These are phyloP conservation scores for Protoeuglena noctilucae DNA, from an alignment of 139 green algal species.

Conservation along the genomic window DNA sequence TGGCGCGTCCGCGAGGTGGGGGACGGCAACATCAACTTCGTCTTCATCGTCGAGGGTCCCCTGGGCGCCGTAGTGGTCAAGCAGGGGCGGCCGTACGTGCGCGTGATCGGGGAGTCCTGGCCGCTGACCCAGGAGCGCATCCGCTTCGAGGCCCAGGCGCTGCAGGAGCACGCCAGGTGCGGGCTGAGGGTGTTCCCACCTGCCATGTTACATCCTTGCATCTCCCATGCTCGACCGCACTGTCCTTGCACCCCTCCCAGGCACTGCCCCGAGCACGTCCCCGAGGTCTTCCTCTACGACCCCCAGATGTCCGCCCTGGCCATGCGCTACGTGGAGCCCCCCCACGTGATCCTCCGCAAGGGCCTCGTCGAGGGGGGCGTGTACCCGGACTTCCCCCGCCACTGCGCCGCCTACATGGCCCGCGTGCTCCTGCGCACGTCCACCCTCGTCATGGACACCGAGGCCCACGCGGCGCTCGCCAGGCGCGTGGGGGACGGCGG, in stretches of 20 bases:
- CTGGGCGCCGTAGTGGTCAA: slow-evolving; percentile 58
- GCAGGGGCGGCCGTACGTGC: slow-evolving; percentile 80
- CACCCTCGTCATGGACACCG: slow-evolving; percentile 41
- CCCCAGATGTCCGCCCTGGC: background rate
- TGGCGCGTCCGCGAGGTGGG: slow-evolving; percentile 60
- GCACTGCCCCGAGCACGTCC: slow-evolving; percentile 60
- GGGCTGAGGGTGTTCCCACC: background rate
- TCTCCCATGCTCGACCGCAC: background rate
- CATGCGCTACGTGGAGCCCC: slow-evolving; percentile 60
- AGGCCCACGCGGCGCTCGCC: background rate
- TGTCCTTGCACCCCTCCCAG: background rate
- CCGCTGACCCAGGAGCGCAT: slow-evolving; percentile 61
- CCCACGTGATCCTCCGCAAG: slow-evolving; percentile 64
- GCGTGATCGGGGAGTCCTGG: slow-evolving; percentile 80
- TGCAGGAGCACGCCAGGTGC: slow-evolving; percentile 31
- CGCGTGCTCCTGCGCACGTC: slow-evolving; percentile 72
- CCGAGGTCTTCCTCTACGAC: slow-evolving; percentile 18
- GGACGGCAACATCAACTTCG: slow-evolving; percentile 98
- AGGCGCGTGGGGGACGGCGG: too few species aligned
- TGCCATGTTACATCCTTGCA: background rate
- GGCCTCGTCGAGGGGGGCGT: slow-evolving; percentile 38
- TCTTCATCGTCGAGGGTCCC: slow-evolving; percentile 81
- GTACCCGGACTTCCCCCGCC: slow-evolving; percentile 50
- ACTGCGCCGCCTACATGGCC: slow-evolving; percentile 60
- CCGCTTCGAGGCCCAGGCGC: slow-evolving; percentile 46